Conservation (phyloP, 2,329 filamentous ascomycete species). For the Cryphonectria radicalis region DNA sequence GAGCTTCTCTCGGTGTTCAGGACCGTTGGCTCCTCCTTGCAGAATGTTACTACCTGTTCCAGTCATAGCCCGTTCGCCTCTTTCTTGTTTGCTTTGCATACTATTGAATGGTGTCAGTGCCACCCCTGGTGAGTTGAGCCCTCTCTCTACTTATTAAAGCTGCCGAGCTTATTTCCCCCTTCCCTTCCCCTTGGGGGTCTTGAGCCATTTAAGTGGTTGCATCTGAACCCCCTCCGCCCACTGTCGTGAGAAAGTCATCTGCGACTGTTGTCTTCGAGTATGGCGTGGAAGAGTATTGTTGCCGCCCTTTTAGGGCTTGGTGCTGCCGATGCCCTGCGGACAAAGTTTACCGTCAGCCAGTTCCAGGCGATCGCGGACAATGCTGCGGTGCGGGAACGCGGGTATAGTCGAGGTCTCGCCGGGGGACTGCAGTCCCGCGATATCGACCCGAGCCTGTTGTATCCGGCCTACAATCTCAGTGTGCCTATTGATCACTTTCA, state of each 20-base stretch:
- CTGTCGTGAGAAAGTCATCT: background rate
- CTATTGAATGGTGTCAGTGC: background rate
- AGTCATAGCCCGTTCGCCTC: background rate
- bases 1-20: background rate
- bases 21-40: background rate
- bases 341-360: slow-evolving; percentile 24
- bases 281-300: slow-evolving; percentile 17
- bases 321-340: slow-evolving; percentile 20
- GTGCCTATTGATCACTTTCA: slow-evolving; percentile 80
- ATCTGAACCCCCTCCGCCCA: background rate
- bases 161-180: background rate
- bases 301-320: slow-evolving; percentile 16
- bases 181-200: background rate
- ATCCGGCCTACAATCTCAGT: slow-evolving; percentile 46
- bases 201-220: background rate
- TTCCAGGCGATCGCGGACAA: slow-evolving; percentile 5
- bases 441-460: slow-evolving; percentile 33
- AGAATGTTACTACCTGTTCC: background rate
- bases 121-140: background rate
- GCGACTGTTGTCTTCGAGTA: background rate
- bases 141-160: background rate
- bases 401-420: slow-evolving; percentile 5
- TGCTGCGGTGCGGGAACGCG: slow-evolving; percentile 12
- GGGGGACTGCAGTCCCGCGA: slow-evolving; percentile 5
- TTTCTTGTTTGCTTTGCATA: background rate